Percentiles rank a stretch among this genome's conserved stretches.
These are phyloP conservation scores for Penicillium odoratum DNA, from an alignment of 495 filamentous ascomycete genomes.

Conservation along the genomic window DNA sequence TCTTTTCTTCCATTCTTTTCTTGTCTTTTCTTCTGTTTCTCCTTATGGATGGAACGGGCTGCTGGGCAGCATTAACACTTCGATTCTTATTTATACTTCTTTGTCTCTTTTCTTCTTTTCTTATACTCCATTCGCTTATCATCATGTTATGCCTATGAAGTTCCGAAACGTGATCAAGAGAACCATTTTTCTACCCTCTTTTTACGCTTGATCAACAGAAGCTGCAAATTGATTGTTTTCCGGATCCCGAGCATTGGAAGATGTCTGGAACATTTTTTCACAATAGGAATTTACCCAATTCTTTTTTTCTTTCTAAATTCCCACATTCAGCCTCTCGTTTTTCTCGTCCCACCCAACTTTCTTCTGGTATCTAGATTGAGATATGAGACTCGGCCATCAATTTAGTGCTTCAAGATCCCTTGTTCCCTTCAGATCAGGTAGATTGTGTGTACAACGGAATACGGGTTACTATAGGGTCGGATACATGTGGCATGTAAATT, in stretches of 20 bases:
- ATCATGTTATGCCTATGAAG: not conserved
- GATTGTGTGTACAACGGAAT: slow-evolving; percentile 6
- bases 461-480: not conserved
- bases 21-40: not conserved
- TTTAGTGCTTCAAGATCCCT: slow-evolving; percentile 11
- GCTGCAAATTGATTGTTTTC: slow-evolving; percentile 8
- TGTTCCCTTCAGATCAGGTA: slow-evolving; percentile 12
- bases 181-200: not conserved
- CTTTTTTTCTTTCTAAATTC: slow-evolving; percentile 4
- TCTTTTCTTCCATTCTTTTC: not conserved
- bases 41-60: slow-evolving; percentile 5
- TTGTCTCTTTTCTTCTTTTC: slow-evolving; percentile 5
- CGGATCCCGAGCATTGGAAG: slow-evolving; percentile 5
- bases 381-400: slow-evolving; percentile 15
- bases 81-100: slow-evolving; percentile 17
- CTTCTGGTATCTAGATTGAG: slow-evolving; percentile 19
- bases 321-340: slow-evolving; percentile 1
- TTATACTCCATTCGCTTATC: slow-evolving; percentile 1
- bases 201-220: not conserved
- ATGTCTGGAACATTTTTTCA: slow-evolving; percentile 16
- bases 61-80: slow-evolving; percentile 17
- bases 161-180: not conserved
- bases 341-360: slow-evolving; percentile 5
- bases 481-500: slow-evolving; percentile 3
- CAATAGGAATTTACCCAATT: not conserved